phyloP scores from a whole-genome alignment of 2,329 filamentous ascomycete species.

The Fusarium nurragi region DNA sequence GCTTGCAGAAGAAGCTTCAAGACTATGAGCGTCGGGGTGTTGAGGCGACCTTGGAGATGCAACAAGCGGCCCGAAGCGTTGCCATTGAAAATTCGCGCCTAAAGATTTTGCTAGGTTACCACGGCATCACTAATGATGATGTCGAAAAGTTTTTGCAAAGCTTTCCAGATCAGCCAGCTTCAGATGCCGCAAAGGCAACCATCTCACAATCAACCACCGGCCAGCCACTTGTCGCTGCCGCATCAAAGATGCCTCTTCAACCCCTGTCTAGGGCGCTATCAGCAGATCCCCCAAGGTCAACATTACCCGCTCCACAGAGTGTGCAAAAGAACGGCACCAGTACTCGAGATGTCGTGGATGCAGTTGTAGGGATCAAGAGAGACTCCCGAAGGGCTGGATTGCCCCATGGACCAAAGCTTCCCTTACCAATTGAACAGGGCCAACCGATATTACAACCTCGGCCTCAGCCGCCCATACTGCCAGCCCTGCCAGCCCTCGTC shows the following conservation, averaged over 20 bases:
- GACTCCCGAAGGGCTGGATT: slow-evolving; percentile 27
- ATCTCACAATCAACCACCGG: slow-evolving; percentile 30
- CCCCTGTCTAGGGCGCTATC: slow-evolving; percentile 36
- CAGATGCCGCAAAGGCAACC: slow-evolving; percentile 43
- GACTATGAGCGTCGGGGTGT: slow-evolving; percentile 60
- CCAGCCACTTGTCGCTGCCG: slow-evolving; percentile 12
- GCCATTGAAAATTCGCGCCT: slow-evolving; percentile 59
- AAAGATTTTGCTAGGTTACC: slow-evolving; percentile 53
- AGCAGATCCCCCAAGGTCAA: slow-evolving; percentile 24
- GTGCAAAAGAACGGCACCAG: slow-evolving; percentile 31
- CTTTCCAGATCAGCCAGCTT: slow-evolving; percentile 48
- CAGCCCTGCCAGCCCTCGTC: slow-evolving; percentile 38
- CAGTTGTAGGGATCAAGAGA: slow-evolving; percentile 42
- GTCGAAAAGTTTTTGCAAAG: slow-evolving; percentile 53
- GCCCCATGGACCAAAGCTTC: slow-evolving; percentile 5
- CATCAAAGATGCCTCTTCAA: slow-evolving; percentile 36
- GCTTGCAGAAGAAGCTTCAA: slow-evolving; percentile 57
- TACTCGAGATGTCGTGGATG: slow-evolving; percentile 43
- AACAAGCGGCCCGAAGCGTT: slow-evolving; percentile 61
- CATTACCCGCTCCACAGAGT: slow-evolving; percentile 19
- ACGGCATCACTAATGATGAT: slow-evolving; percentile 52
- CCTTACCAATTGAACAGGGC: slow-evolving; percentile 33
- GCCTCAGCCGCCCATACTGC: slow-evolving; percentile 31
- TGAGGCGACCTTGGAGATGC: slow-evolving; percentile 63
- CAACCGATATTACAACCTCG: slow-evolving; percentile 37